phyloP scores from a whole-genome alignment of 2,329 filamentous ascomycete species.

The Hymenotorrendiella dingleyae region DNA sequence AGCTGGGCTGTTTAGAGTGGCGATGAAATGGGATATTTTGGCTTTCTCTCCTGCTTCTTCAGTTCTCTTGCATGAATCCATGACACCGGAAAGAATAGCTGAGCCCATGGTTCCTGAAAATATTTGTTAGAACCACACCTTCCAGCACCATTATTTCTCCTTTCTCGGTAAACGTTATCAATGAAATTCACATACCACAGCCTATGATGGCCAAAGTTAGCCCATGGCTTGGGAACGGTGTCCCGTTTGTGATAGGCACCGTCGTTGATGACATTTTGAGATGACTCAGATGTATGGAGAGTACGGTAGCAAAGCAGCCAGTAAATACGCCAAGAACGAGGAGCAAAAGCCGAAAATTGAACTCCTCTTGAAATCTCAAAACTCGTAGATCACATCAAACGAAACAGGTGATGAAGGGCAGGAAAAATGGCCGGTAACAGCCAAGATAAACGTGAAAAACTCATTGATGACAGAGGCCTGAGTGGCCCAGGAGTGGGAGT shows the following conservation, averaged over 20 bases:
- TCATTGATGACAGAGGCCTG: no score
- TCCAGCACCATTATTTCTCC: no score
- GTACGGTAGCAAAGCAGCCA: no score
- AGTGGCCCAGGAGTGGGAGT: no score
- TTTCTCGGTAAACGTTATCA: no score
- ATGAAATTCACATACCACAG: conserved; percentile 19
- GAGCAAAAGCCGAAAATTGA: neutral
- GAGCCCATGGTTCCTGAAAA: conserved; percentile 25
- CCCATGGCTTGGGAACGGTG: conserved; percentile 1
- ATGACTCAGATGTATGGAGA: neutral
- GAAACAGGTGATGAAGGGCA: neutral
- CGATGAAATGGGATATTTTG: conserved; percentile 32
- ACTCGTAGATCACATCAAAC: neutral
- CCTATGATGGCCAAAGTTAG: conserved; percentile 19
- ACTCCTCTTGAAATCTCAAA: neutral
- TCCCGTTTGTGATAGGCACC: neutral
- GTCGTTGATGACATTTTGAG: neutral
- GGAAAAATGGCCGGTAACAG: neutral
- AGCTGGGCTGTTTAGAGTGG: conserved; percentile 36
- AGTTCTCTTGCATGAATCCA: conserved; percentile 16
- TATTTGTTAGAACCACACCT: no score
- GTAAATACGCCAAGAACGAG: no score
- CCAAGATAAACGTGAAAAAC: no score
- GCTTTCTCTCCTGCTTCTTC: conserved; percentile 11
- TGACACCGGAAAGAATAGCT: conserved; percentile 24